These are phyloP conservation scores for Fusarium albidum DNA, from an alignment of 2,329 filamentous ascomycete species.

Conservation along the genomic window DNA sequence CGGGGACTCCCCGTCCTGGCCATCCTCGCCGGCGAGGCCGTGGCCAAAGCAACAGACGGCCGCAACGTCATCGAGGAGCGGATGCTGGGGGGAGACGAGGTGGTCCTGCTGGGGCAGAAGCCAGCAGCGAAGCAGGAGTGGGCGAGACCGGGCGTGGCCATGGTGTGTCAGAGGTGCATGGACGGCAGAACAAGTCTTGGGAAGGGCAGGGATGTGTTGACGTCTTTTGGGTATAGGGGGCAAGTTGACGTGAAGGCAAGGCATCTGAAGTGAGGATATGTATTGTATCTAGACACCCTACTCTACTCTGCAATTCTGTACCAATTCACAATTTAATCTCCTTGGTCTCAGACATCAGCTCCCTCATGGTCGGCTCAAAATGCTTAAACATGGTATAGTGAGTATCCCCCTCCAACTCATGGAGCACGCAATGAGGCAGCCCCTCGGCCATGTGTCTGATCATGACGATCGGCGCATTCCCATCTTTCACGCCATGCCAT, in stretches of 20 bases:
- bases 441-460: conserved; percentile 48
- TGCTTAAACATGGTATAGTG: conserved; percentile 44
- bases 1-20: conserved; percentile 29
- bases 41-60: conserved; percentile 20
- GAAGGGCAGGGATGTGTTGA: no score
- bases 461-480: conserved; percentile 43
- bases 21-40: conserved; percentile 26
- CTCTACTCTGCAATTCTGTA: no score
- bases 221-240: no score
- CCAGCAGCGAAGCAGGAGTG: neutral
- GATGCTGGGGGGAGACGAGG: conserved; percentile 21
- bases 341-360: no score
- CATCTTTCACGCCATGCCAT: conserved; percentile 46
- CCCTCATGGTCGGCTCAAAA: conserved; percentile 24
- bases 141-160: conserved; percentile 3
- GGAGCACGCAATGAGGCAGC: conserved; percentile 44
- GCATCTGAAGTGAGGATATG: no score
- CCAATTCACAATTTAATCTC: no score
- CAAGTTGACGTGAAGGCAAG: neutral
- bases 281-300: no score
- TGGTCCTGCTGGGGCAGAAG: neutral
- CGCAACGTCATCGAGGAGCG: conserved; percentile 28
- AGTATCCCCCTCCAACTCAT: conserved; percentile 45
- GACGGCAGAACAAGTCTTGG: no score
- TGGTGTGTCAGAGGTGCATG: conserved; percentile 20